A percentile compares a stretch with the other conserved stretches of the same genome.
Evolutionary conservation across 2,329 filamentous ascomycete genomes (phyloP).

Genomic region (Ceratocystis cacaofunesta): DNA sequence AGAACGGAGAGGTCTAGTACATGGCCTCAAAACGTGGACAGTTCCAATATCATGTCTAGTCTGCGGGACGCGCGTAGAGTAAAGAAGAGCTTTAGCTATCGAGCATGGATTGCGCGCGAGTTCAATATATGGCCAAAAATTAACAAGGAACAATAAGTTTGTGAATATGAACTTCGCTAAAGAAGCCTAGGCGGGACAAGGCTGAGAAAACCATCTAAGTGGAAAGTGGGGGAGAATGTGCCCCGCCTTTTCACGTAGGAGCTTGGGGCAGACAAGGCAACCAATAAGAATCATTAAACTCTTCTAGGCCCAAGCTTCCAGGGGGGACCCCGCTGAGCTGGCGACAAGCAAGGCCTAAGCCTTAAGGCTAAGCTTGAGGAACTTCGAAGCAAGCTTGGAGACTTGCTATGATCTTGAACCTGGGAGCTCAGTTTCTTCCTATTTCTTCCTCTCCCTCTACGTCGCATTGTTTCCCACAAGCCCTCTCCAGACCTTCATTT

Average conservation of each 20-base stretch:
- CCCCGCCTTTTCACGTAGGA: slow-evolving; percentile 14
- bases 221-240: neutral
- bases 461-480: neutral
- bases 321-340: slow-evolving; percentile 13
- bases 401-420: no score
- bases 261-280: slow-evolving; percentile 9
- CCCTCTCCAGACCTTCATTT: neutral
- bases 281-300: slow-evolving; percentile 4
- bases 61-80: slow-evolving; percentile 30
- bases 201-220: neutral
- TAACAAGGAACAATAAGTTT: neutral
- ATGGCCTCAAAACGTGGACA: slow-evolving; percentile 38
- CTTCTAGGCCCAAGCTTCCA: neutral
- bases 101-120: neutral
- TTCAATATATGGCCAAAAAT: neutral
- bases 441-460: neutral
- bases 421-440: neutral
- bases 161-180: neutral
- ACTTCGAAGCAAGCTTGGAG: slow-evolving; percentile 2
- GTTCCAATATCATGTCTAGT: slow-evolving; percentile 37
- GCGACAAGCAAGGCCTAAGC: neutral
- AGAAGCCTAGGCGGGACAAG: neutral
- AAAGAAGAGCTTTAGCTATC: slow-evolving; percentile 20
- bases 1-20: slow-evolving; percentile 35
- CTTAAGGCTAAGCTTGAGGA: neutral